Percentiles rank a stretch among this genome's conserved stretches.
Evolutionary conservation across 2,329 filamentous ascomycete species (phyloP).

Genomic region (Metarhizium album): DNA sequence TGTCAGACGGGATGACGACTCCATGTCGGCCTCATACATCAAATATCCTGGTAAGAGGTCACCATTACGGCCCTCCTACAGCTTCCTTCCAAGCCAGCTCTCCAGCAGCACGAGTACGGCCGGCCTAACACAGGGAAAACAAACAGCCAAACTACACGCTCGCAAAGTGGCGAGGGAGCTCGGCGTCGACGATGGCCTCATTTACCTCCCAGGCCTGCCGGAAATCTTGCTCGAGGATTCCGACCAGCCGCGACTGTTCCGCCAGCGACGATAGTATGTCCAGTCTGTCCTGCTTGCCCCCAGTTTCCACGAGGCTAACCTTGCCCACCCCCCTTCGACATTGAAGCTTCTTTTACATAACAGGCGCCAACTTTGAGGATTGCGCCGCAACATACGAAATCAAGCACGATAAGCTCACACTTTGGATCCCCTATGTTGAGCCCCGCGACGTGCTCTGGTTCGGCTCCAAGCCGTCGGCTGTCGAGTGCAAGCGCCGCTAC

Average conservation of each 20-base stretch:
- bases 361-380: constrained; percentile 42
- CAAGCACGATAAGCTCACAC: constrained; percentile 48
- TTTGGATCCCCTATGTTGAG: constrained; percentile 65
- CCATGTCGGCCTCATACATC: constrained; percentile 8
- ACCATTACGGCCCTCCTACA: no score
- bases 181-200: constrained; percentile 36
- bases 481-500: constrained; percentile 50
- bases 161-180: constrained; percentile 43
- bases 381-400: constrained; percentile 49
- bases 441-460: constrained; percentile 52
- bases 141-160: constrained; percentile 45
- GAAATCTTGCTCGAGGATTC: constrained; percentile 46
- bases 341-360: constrained; percentile 48
- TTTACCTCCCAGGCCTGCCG: constrained; percentile 44
- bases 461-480: constrained; percentile 47
- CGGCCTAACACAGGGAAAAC: neutral
- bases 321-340: neutral
- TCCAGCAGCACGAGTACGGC: neutral
- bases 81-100: neutral
- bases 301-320: neutral
- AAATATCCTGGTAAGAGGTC: constrained; percentile 28
- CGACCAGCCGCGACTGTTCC: constrained; percentile 43
- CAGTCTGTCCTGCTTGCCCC: neutral
- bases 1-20: neutral
- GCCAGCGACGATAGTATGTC: constrained; percentile 47